Conservation (phyloP, 2,329 filamentous ascomycete genomes). For the Pyrenophora seminiperda region DNA sequence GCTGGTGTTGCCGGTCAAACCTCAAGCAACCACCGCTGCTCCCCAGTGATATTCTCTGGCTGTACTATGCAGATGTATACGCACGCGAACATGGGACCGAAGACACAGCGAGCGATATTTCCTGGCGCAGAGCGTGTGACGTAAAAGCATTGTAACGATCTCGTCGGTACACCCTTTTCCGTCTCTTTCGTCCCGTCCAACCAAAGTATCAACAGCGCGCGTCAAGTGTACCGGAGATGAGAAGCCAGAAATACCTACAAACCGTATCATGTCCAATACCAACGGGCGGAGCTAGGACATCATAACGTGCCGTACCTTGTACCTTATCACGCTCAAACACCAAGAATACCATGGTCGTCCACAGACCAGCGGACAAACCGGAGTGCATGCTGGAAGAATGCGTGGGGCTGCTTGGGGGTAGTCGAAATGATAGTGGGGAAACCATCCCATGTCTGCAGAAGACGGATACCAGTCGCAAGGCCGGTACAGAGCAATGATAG, state of each 20-base stretch:
- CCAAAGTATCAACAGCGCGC: constrained; percentile 2
- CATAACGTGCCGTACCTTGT: neutral
- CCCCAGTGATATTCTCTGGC: too few relatives aligned
- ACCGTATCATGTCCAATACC: constrained; percentile 4
- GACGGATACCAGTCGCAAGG: neutral
- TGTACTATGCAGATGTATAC: too few relatives aligned
- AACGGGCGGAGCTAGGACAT: neutral
- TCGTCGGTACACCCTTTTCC: neutral
- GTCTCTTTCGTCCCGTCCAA: neutral
- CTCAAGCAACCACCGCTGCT: too few relatives aligned
- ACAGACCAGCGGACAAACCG: too few relatives aligned
- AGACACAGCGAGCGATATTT: too few relatives aligned
- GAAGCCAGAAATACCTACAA: constrained; percentile 7
- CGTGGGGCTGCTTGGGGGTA: too few relatives aligned
- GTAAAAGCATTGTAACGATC: too few relatives aligned
- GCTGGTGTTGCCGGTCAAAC: too few relatives aligned
- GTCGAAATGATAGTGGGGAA: too few relatives aligned
- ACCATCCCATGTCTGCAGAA: neutral
- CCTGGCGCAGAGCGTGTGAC: too few relatives aligned
- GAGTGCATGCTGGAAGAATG: too few relatives aligned
- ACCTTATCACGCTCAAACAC: neutral
- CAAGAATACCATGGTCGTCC: neutral
- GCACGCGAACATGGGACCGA: too few relatives aligned
- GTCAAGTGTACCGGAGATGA: constrained; percentile 3
- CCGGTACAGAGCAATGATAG: neutral